Base-by-base conservation (phyloP, 768 basidiomycete species). In the Calocybe indica region DNA sequence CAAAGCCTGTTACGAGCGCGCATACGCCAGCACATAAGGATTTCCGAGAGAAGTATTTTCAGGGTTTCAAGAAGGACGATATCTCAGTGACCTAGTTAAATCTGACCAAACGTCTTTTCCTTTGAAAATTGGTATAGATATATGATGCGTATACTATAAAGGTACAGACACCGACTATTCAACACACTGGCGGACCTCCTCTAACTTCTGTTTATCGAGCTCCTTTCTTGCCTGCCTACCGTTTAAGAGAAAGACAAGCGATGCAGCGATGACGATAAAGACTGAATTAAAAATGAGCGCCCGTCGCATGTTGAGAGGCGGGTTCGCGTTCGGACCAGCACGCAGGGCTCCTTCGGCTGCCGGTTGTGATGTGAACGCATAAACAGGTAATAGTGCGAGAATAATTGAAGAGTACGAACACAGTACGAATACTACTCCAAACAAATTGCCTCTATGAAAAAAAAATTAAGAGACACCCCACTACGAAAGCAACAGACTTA, bases 41-140 rank as follows among this genome's bases (percentile, higher is more conserved):
- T 56, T 98, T 98, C 62, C 73, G 91, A 46, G 81, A 85, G 53
- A 90, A 92, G 59, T 95, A 91, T 62, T 92, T 92, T 53, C 80
- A 83, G 46, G 84, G 88, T 0, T 93, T 94, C 64, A 85, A 73
- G 52, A 79, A 74, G 48, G 60, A 62, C 29, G 48, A 40, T 22
- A 40, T 35, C 40, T 40, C 15, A 28, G 43, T 40, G 30, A 37
- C n/a, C 11, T n/a, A n/a, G n/a, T n/a, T n/a, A n/a, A n/a, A n/a
- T n/a, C n/a, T n/a, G n/a, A n/a, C n/a, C n/a, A n/a, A n/a, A n/a
- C n/a, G n/a, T n/a, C n/a, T n/a, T n/a, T n/a, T n/a, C n/a, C n/a
- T n/a, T n/a, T n/a, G n/a, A n/a, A n/a, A n/a, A n/a, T 40, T 13
- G 30, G 7, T 49, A 34, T n/a, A 43, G 11, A 46, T 9, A 39